Conservation (phyloP, 805 yeast species). For the Metschnikowia lachancei region DNA sequence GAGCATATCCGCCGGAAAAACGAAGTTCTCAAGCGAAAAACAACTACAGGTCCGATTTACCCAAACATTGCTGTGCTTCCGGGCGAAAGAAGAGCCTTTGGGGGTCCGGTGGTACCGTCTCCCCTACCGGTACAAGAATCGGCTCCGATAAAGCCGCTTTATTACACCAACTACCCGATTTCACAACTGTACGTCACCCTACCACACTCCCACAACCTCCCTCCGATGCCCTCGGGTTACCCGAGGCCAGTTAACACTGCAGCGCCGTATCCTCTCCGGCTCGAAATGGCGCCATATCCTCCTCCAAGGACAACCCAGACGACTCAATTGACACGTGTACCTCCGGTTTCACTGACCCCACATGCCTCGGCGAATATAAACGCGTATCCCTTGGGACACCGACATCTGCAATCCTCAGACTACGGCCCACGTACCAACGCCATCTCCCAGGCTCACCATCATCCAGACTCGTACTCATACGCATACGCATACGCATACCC, state of each 20-base stretch:
- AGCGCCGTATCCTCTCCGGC: not conserved
- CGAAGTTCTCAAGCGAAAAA: constrained; percentile 17
- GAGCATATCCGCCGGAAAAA: constrained; percentile 36
- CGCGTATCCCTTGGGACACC: not conserved
- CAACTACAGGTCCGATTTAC: constrained; percentile 9
- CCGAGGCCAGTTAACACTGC: not conserved
- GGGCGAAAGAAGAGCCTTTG: not conserved
- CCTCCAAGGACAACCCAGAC: not conserved
- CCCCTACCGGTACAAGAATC: not conserved
- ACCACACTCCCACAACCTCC: not conserved
- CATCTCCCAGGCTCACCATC: not conserved
- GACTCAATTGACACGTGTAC: not conserved
- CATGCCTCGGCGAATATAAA: too few relatives aligned
- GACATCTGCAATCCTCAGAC: too few relatives aligned
- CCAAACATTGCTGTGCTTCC: too few relatives aligned
- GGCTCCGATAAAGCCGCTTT: not conserved
- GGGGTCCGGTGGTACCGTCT: not conserved
- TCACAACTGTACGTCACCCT: not conserved
- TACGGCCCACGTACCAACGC: too few relatives aligned
- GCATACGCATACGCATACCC: not conserved
- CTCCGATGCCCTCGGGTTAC: not conserved
- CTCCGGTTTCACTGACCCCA: not conserved
- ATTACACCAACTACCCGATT: not conserved
- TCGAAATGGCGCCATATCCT: not conserved
- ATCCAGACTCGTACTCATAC: not conserved